Conservation (phyloP, 257 asterid genomes). For the Lithospermum erythrorhizon region DNA sequence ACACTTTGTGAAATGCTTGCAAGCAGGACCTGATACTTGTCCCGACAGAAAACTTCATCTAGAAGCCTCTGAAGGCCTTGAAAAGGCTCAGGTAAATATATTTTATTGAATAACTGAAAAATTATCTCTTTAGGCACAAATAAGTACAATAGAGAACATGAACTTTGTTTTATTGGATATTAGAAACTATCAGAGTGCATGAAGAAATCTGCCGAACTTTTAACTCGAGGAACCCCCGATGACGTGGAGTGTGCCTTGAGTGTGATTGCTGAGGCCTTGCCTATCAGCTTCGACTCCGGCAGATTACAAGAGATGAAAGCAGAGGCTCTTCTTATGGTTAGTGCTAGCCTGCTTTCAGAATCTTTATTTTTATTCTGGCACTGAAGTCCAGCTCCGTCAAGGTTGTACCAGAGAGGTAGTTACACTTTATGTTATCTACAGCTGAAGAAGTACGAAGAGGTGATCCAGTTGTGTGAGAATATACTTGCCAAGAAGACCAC, state of each 20-base stretch:
- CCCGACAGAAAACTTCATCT: conserved; percentile 59
- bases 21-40: conserved; percentile 56
- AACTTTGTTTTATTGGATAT: conserved; percentile 13
- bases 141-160: conserved; percentile 8
- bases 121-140: not conserved
- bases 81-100: conserved; percentile 56
- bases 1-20: conserved; percentile 73
- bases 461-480: conserved; percentile 59
- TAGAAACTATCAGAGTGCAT: conserved; percentile 68
- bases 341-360: conserved; percentile 5
- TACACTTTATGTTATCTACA: conserved; percentile 24
- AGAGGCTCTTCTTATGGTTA: conserved; percentile 76
- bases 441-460: conserved; percentile 79
- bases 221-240: conserved; percentile 38
- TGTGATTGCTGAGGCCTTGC: conserved; percentile 60
- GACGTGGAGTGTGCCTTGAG: conserved; percentile 55
- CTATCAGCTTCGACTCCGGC: conserved; percentile 58
- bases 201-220: conserved; percentile 46
- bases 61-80: conserved; percentile 92
- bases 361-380: not conserved
- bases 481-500: conserved; percentile 42
- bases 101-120: not conserved
- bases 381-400: not conserved
- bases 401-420: not conserved
- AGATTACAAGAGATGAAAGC: conserved; percentile 69